Base-by-base conservation (phyloP, 768 basidiomycete species). In the Mycena belliarum region DNA sequence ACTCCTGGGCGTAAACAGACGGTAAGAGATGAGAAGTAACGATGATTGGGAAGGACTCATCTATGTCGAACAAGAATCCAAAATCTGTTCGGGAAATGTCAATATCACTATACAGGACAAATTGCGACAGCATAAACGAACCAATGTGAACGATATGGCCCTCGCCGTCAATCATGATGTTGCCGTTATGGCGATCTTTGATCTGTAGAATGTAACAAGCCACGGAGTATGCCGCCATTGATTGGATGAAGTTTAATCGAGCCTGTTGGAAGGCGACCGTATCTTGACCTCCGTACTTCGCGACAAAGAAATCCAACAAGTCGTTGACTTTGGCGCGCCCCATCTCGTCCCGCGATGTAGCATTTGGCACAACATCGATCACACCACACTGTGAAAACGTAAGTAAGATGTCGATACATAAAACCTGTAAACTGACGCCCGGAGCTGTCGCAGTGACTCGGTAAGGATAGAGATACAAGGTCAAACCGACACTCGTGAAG, bases 341-440 rank as follows among this genome's bases (percentile, higher is more conserved):
- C 97, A 99, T 98, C 76, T 99, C 97, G 70, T 99, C 97, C 52
- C 97, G 85, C 0, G 97, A 98, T 0, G 97, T 99, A 0, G 97
- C 86, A 69, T 98, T 94, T 0, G 97, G 96, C 4, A 99, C 94
- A 38, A 98, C 97, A 63, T 99, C 97, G 60, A 99, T 98, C 49
- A 99, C 93, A 46, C 97, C 97, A 61, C 93, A 96, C 96, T 98
- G 11, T 35, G 46, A 42, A 45, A 54, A 49, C 37, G 29, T 55
- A 29, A 37, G 46, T 11, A 9, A 25, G 29, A 41, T 29, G 18
- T 4, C 56, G 15, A 24, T 11, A 52, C 21, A 28, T 11, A 40
- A n/a, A 24, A 29, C 21, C 53, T 11, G 24, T 42, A 54, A 28
- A 79, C 91, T 67, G 66, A 97, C 96, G 12, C 96, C 97, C 11